A percentile compares a stretch with the other conserved stretches of the same genome.
Conservation (phyloP, 495 filamentous ascomycete species). For the Penicillium steckii region DNA sequence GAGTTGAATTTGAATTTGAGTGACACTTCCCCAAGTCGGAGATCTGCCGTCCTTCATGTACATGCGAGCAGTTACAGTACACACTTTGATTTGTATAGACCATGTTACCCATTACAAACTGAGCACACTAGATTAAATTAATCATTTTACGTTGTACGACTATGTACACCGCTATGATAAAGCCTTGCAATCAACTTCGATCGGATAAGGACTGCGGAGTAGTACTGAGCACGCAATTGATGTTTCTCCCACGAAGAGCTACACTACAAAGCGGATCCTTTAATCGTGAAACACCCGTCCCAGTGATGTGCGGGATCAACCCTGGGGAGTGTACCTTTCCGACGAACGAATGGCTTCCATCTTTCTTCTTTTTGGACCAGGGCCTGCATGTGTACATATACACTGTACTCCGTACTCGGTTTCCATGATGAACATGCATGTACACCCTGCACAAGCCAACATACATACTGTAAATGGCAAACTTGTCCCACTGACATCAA, state of each 20-base stretch:
- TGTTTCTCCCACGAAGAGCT: constrained; percentile 4
- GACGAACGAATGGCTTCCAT: constrained; percentile 6
- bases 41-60: constrained; percentile 1
- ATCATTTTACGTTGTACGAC: background rate
- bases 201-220: background rate
- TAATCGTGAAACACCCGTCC: constrained; percentile 16
- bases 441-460: too few species aligned
- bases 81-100: too few species aligned
- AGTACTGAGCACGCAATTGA: background rate
- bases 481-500: constrained; percentile 4
- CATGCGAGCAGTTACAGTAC: too few species aligned
- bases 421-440: background rate
- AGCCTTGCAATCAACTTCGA: background rate
- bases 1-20: background rate
- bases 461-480: too few species aligned
- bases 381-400: background rate
- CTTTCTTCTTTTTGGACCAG: background rate
- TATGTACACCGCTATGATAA: background rate
- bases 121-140: too few species aligned
- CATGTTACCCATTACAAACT: too few species aligned
- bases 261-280: constrained; percentile 25
- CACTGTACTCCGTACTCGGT: constrained; percentile 3
- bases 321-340: constrained; percentile 4
- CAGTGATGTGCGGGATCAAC: constrained; percentile 25
- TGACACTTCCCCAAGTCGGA: constrained; percentile 14